Conservation (phyloP, 139 green algal species). For the Chlamydomonas applanata region DNA sequence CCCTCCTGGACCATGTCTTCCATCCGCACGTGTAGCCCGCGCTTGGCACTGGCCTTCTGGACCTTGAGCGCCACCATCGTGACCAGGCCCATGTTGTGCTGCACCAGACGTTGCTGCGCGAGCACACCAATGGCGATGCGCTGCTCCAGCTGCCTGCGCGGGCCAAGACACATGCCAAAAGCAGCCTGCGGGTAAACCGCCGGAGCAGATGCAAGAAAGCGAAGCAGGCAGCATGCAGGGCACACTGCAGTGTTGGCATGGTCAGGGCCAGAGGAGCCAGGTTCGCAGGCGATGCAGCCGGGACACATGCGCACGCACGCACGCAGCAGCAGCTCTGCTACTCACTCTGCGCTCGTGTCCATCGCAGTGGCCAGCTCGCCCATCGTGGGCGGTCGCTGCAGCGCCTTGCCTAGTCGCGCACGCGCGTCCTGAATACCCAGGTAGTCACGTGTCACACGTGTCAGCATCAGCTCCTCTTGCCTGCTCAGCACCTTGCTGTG, state of each 20-base stretch:
- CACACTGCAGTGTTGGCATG: too few species aligned
- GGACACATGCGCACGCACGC: too few species aligned
- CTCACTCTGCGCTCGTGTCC: background rate
- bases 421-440: background rate
- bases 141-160: background rate
- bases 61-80: background rate
- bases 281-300: too few species aligned
- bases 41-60: background rate
- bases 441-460: background rate
- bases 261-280: too few species aligned
- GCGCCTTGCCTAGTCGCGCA: background rate
- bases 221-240: too few species aligned
- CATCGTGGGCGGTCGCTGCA: background rate
- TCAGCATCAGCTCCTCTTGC: conserved; percentile 4
- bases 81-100: background rate
- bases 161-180: too few species aligned
- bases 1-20: conserved; percentile 3
- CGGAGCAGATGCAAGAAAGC: too few species aligned
- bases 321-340: too few species aligned
- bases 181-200: too few species aligned
- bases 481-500: background rate
- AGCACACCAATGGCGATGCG: background rate
- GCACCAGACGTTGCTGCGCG: background rate
- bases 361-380: background rate
- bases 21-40: background rate